Evolutionary conservation across 2,329 filamentous ascomycete species (phyloP), one percentile per base, ranked within the genome.

Genomic region (Ophiostoma sp.): DNA sequence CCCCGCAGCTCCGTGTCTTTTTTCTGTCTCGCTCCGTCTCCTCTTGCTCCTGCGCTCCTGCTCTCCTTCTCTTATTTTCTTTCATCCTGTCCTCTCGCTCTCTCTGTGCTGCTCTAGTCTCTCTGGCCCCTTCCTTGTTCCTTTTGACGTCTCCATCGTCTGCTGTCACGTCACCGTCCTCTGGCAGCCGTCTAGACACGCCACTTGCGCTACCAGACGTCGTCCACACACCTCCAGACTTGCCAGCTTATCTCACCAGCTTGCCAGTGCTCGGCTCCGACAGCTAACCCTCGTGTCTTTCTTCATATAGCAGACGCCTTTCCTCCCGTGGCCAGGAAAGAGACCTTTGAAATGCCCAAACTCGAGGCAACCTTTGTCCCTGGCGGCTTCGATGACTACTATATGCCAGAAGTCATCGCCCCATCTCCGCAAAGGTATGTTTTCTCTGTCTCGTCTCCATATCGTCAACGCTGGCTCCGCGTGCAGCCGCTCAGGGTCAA

Each of bases 361-460:
- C 74, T 85, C 69, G 82, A 81, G 73, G 84, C 84, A 68, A 86
- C 84, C 45, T 86, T 85, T 75, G 82, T 84, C 69, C 84, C 84
- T 44, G 81, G 83, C 69, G 83, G 82, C 69, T 79, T 79, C 66
- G 84, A 86, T 73, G 84, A 85, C 76, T 85, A 83, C 75, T 84
- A 82, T 74, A 83, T 85, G 81, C 84, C 84, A 70, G 83, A 85
- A 74, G 83, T 86, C 70, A 76, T 84, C 70, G 83, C 84, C 67
- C 84, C 84, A 66, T 76, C 81, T 64, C 84, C 84, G 71, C 84
- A 85, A 77, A 81, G 84, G 84, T 85, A 52, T 36, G 66, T 65
- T 64, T 65, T 67, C 52, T 41, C 58, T 66, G 8, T n/a, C 64
- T 44, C 27, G 42, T 12, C 45, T 47, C 12, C 11, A 12, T 16